Base-by-base conservation (phyloP, 352 stramenopile species). In the Phytophthora sansomeana region DNA sequence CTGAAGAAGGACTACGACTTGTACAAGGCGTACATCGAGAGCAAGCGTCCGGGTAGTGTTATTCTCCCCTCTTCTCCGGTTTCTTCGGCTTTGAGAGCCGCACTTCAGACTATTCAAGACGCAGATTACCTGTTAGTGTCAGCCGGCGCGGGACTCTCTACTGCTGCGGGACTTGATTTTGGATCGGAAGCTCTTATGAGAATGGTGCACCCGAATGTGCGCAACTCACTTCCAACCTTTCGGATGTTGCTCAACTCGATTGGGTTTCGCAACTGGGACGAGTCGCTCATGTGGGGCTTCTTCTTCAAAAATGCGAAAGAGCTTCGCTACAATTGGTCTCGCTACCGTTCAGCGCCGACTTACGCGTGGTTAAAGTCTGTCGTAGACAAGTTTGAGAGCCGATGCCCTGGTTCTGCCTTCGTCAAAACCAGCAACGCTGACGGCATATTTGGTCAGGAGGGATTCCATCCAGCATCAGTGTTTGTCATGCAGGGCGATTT, bases 111-210 rank as follows among this genome's bases (percentile, higher is more conserved):
- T 29, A 57, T 93, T n/a, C 35, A 78, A 21, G 63, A 83, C 9
- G 80, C 86, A 3, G 81, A 92, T 61, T 87, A 81, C 29, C 30
- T 94, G 36, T 24, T 91, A 9, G 80, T 91, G 51, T 69, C 80
- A 21, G 79, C 67, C 0, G 83, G 77, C 0, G 77, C 83, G 0
- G 83, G 83, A 1, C 75, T 91, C 13, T 87, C 74, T 8, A 79
- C 74, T 16, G 78, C 77, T 28, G 77, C 75, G 1, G 79, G 83
- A 4, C 72, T 89, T 17, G 82, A 89, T 58, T 91, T 89, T 56
- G 83, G 68, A 1, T 87, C 80, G 7, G 54, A 73, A 11, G 64
- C 57, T 5, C 72, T 88, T n/a, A 88, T 91, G 68, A 19, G 68
- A 6, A 78, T 73, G 48, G 73, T 80, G 54, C 81, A 89, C 42